These are phyloP conservation scores for Aspergillus alliaceus DNA, from an alignment of 2,329 filamentous ascomycete genomes.

Conservation along the genomic window DNA sequence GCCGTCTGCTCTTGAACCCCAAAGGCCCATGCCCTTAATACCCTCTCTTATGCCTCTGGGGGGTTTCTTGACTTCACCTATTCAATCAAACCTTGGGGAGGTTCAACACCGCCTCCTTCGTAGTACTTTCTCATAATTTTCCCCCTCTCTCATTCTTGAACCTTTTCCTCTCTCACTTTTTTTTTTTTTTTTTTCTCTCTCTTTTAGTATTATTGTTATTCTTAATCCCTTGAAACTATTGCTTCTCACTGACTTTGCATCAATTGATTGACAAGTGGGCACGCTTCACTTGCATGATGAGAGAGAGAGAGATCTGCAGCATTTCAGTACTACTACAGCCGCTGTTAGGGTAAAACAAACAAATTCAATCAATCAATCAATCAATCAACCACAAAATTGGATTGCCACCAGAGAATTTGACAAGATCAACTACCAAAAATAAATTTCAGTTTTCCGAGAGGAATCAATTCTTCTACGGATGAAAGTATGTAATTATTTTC, in stretches of 20 bases:
- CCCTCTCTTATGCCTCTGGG: background rate
- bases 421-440: background rate
- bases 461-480: background rate
- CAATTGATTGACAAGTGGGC: no score
- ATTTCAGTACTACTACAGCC: no score
- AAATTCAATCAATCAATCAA: background rate
- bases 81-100: background rate
- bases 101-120: slow-evolving; percentile 8
- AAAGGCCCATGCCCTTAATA: background rate
- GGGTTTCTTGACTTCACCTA: background rate
- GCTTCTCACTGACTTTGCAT: no score
- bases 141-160: background rate
- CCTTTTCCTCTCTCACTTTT: background rate
- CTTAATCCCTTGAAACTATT: background rate
- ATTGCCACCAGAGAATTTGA: background rate
- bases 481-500: background rate
- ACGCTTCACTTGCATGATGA: no score
- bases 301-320: background rate
- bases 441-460: background rate
- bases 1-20: background rate
- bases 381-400: background rate
- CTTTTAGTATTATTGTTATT: background rate
- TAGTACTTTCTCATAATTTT: background rate
- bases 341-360: background rate
- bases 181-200: background rate